These are phyloP conservation scores for Salix suchowensis DNA, from an alignment of 345 rosid species.

Conservation along the genomic window DNA sequence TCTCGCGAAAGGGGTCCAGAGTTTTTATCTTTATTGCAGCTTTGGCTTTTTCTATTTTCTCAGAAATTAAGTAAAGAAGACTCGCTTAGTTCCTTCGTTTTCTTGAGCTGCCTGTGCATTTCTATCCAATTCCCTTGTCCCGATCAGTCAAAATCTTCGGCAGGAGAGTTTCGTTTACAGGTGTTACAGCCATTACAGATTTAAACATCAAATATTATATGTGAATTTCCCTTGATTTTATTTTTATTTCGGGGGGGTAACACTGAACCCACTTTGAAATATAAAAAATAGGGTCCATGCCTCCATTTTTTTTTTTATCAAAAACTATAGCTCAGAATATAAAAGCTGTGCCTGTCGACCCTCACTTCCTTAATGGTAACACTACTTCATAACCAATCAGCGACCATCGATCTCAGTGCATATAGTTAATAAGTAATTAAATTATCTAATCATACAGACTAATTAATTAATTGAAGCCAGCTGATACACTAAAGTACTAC, in stretches of 20 bases:
- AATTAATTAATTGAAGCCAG: background rate
- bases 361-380: background rate
- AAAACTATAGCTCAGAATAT: background rate
- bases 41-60: no score
- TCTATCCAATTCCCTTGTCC: background rate
- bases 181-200: no score
- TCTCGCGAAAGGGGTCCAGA: no score
- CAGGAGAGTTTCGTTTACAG: background rate
- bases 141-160: background rate
- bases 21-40: no score
- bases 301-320: background rate
- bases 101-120: background rate
- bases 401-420: conserved; percentile 3
- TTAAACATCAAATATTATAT: no score
- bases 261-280: background rate
- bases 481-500: background rate
- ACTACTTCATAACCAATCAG: background rate
- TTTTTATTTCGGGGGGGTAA: no score
- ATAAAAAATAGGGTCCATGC: background rate
- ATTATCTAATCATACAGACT: background rate
- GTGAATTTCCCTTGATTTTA: no score
- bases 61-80: no score
- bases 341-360: background rate
- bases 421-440: background rate
- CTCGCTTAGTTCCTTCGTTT: background rate